These are phyloP conservation scores for Leucocoprinus birnbaumii DNA, from an alignment of 768 basidiomycete genomes.

Conservation along the genomic window DNA sequence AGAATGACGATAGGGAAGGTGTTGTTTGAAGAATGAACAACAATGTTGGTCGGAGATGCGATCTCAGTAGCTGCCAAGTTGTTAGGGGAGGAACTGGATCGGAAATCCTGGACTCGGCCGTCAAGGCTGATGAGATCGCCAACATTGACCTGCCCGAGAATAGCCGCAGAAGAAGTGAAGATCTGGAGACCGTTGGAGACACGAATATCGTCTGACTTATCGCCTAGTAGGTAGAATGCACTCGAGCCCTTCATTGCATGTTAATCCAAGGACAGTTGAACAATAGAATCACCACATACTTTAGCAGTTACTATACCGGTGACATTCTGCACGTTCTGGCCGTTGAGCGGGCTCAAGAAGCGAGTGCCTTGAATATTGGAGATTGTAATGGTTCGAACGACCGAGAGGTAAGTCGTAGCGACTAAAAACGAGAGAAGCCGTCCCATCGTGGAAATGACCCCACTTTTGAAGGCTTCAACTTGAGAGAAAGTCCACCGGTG, in stretches of 20 bases:
- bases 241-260: conserved; percentile 31
- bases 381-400: conserved; percentile 31
- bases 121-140: conserved; percentile 47
- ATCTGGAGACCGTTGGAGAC: conserved; percentile 50
- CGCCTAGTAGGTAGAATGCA: conserved; percentile 48
- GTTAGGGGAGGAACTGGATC: conserved; percentile 37
- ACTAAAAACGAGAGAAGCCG: conserved; percentile 28
- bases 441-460: conserved; percentile 22
- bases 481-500: conserved; percentile 10
- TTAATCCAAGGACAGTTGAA: neutral
- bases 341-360: conserved; percentile 43
- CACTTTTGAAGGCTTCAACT: conserved; percentile 8
- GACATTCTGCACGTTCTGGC: conserved; percentile 42
- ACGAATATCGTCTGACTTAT: conserved; percentile 39
- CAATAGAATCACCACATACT: conserved; percentile 23
- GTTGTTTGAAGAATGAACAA: conserved; percentile 41
- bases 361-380: conserved; percentile 53
- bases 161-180: conserved; percentile 37
- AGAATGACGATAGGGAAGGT: conserved; percentile 46
- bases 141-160: conserved; percentile 35
- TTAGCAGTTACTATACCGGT: conserved; percentile 53
- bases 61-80: conserved; percentile 52
- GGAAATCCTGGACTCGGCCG: conserved; percentile 48
- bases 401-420: conserved; percentile 25
- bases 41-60: conserved; percentile 38